Evolutionary conservation across 495 filamentous ascomycete genomes (phyloP).

Genomic region (Talaromyces wortmannii): DNA sequence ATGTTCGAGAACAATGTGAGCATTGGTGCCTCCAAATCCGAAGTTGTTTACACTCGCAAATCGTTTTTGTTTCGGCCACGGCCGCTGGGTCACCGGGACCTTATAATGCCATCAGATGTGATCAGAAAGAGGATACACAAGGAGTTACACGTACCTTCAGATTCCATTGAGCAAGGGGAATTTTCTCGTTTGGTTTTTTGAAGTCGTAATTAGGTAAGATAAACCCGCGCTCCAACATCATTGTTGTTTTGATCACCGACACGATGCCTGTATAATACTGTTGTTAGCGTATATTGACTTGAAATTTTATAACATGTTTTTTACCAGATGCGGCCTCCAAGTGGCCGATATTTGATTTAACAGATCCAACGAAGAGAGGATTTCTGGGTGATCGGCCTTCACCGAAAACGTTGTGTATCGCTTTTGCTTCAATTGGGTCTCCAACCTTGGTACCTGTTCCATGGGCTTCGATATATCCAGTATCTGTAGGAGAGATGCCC

Average conservation of each 20-base stretch:
- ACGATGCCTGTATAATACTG: neutral
- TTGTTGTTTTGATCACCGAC: conserved; percentile 17
- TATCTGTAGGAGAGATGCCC: conserved; percentile 19
- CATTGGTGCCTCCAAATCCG: conserved; percentile 23
- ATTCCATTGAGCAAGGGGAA: conserved; percentile 16
- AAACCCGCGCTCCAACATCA: conserved; percentile 15
- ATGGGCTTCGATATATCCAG: conserved; percentile 36
- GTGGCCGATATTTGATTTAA: conserved; percentile 37
- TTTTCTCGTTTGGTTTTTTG: conserved; percentile 11
- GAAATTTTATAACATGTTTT: too few species aligned
- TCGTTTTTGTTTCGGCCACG: conserved; percentile 8
- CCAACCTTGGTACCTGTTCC: conserved; percentile 46
- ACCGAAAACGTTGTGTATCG: conserved; percentile 16
- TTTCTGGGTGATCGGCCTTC: conserved; percentile 1
- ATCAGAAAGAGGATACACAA: too few species aligned
- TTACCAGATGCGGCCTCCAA: conserved; percentile 11
- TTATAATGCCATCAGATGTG: too few species aligned
- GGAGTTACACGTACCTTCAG: neutral
- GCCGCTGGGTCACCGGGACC: neutral
- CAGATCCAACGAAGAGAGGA: conserved; percentile 15
- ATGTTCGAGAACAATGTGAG: conserved; percentile 18
- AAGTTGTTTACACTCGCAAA: conserved; percentile 18
- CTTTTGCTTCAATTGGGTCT: conserved; percentile 1
- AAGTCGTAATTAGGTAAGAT: conserved; percentile 13
- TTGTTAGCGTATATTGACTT: too few species aligned